Percentiles rank a stretch among this genome's conserved stretches.
Conservation (phyloP, 2,329 filamentous ascomycete genomes). For the Cercospora sp. region DNA sequence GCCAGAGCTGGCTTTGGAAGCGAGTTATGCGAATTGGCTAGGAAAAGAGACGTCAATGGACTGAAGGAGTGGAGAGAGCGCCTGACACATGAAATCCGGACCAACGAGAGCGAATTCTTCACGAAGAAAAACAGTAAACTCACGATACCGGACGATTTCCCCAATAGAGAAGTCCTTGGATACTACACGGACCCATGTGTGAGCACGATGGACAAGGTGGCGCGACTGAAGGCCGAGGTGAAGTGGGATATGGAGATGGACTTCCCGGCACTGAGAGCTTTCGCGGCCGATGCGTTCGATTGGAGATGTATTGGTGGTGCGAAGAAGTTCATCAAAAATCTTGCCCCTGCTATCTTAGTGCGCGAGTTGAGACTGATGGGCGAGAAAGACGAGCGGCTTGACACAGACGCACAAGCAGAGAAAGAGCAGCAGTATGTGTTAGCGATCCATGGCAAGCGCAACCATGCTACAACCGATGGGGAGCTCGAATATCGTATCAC, state of each 20-base stretch:
- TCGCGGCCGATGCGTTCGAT: slow-evolving; percentile 77
- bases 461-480: slow-evolving; percentile 72
- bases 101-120: slow-evolving; percentile 83
- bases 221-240: slow-evolving; percentile 55
- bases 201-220: slow-evolving; percentile 61
- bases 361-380: slow-evolving; percentile 53
- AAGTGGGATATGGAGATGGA: slow-evolving; percentile 66
- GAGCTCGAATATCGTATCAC: slow-evolving; percentile 76
- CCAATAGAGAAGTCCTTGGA: slow-evolving; percentile 72
- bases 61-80: slow-evolving; percentile 70
- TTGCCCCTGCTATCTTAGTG: slow-evolving; percentile 74
- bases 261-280: slow-evolving; percentile 66
- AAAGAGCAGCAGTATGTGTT: slow-evolving; percentile 60
- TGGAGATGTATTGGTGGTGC: slow-evolving; percentile 80
- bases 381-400: slow-evolving; percentile 16
- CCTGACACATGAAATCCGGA: slow-evolving; percentile 72
- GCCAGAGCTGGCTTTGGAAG: slow-evolving; percentile 83
- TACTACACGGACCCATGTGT: slow-evolving; percentile 89
- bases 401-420: slow-evolving; percentile 45
- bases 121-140: slow-evolving; percentile 71
- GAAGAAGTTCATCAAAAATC: slow-evolving; percentile 76
- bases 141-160: slow-evolving; percentile 76
- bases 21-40: slow-evolving; percentile 64
- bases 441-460: slow-evolving; percentile 66
- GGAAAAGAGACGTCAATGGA: slow-evolving; percentile 58